These are phyloP conservation scores for Rhodosporidiobolus sp. DNA, from an alignment of 768 basidiomycete genomes.

Conservation along the genomic window DNA sequence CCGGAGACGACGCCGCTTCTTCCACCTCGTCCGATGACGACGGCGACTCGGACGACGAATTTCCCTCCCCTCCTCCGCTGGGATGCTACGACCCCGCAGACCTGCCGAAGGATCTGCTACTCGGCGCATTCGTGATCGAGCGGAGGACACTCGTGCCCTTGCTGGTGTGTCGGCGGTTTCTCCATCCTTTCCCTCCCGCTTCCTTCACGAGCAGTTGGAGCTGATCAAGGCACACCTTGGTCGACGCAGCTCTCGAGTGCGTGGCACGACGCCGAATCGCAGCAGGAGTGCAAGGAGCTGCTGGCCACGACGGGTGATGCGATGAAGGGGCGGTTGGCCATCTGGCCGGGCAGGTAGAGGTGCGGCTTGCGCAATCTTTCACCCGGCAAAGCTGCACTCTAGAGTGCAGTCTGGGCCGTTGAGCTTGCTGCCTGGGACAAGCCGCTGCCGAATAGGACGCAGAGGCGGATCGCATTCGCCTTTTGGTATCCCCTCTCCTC, in stretches of 20 bases:
- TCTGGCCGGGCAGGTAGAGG: constrained; percentile 28
- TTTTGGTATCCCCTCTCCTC: no score
- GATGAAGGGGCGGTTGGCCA: constrained; percentile 7
- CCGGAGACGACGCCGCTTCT: neutral
- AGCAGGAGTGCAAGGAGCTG: constrained; percentile 31
- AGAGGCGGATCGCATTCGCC: no score
- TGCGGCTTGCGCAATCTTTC: no score
- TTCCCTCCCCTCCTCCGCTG: constrained; percentile 48
- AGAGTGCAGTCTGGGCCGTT: no score
- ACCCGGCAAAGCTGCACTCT: no score
- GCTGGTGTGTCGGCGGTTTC: constrained; percentile 14
- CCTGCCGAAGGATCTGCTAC: constrained; percentile 37
- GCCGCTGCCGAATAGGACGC: no score
- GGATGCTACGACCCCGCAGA: constrained; percentile 45
- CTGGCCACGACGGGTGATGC: constrained; percentile 38
- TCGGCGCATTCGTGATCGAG: constrained; percentile 30
- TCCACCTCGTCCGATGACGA: constrained; percentile 31
- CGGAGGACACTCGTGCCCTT: constrained; percentile 30
- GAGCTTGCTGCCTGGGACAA: no score
- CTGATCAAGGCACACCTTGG: neutral
- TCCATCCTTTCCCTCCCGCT: no score
- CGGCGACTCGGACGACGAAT: constrained; percentile 33
- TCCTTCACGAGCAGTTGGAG: neutral
- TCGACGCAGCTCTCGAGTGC: constrained; percentile 25
- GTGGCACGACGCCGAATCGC: constrained; percentile 20